Base-by-base conservation (phyloP, 1,139 yeast genomes). In the Hansenula lynferdii region DNA sequence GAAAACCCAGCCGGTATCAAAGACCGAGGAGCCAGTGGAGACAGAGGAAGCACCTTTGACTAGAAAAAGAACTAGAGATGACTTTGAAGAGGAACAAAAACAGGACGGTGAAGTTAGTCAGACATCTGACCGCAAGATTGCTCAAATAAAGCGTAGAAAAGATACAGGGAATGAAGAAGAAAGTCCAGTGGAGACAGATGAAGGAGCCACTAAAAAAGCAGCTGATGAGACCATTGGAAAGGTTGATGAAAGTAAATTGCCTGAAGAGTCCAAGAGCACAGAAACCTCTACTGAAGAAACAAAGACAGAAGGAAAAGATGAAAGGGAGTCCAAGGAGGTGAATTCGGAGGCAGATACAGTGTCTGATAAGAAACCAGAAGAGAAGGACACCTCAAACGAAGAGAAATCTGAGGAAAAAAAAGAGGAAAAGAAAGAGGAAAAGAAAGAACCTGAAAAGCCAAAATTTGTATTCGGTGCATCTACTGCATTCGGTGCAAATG, bases 391-490 rank as follows among this genome's bases (percentile, higher is more conserved):
- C n/a, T n/a, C 34, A 35, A 19, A 41, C 22, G 30, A 18, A 7
- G 39, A 36, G 27, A 34, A 19, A 35, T 36, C 32, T 27, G 28
- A 31, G 17, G 32, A 23, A 12, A 30, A 35, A 21, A n/a, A 33
- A 31, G 38, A 18, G 35, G 28, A 24, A 22, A n/a, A n/a, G n/a
- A 33, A 23, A 40, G 40, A 36, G 10, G 38, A 35, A 26, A 29
- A 34, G 9, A 27, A 34, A 28, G 33, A 41, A 19, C 37, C 26
- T 4, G 40, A 40, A 22, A 33, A 37, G 18, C 65, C 71, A 22
- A 64, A 64, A 44, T 70, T 67, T 51, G 72, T 78, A 0, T 82
- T 82, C 61, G 82, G 82, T n/a, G 72, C 70, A n/a, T 51, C 63
- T 2, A 48, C 62, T 3, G 54, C 79, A 1, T 81, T 82, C 61